Percentiles rank a stretch among this genome's conserved stretches.
Evolutionary conservation across 1,284 basidiomycete species (phyloP).

Genomic region (Cryptococcus hybrid): DNA sequence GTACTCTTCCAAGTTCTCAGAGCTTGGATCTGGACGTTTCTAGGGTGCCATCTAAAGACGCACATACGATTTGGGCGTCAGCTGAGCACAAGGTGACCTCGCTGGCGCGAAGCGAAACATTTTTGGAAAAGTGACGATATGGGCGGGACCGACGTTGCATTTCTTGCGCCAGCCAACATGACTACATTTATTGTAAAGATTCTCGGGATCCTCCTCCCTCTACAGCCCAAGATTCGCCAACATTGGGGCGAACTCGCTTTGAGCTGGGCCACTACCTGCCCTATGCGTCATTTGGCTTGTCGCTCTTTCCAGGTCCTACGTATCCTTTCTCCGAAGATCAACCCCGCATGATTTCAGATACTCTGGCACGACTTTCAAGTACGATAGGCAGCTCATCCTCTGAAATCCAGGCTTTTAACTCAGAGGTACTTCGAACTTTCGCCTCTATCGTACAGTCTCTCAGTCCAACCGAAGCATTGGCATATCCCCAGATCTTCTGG

Average conservation of each 20-base stretch:
- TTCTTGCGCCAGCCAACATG: slow-evolving; percentile 62
- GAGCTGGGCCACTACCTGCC: slow-evolving; percentile 81
- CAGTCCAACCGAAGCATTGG: slow-evolving; percentile 60
- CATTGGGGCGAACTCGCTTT: slow-evolving; percentile 80
- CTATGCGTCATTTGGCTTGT: slow-evolving; percentile 81
- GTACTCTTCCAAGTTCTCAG: slow-evolving; percentile 79
- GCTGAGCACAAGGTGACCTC: slow-evolving; percentile 60
- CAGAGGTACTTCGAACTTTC: slow-evolving; percentile 78
- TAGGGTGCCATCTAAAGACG: slow-evolving; percentile 22
- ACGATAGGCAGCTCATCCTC: slow-evolving; percentile 70
- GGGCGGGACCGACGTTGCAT: slow-evolving; percentile 34
- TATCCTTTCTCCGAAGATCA: slow-evolving; percentile 71
- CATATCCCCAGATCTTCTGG: slow-evolving; percentile 84
- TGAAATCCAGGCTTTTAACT: slow-evolving; percentile 77
- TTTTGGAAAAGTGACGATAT: slow-evolving; percentile 72
- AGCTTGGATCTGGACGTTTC: slow-evolving; percentile 61
- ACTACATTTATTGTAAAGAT: slow-evolving; percentile 64
- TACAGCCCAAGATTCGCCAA: slow-evolving; percentile 66
- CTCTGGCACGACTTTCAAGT: slow-evolving; percentile 79
- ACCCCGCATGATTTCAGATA: slow-evolving; percentile 69
- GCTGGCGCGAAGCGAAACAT: slow-evolving; percentile 50
- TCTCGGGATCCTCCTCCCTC: slow-evolving; percentile 66
- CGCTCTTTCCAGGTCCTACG: slow-evolving; percentile 89
- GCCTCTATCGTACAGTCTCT: slow-evolving; percentile 63
- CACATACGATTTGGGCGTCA: slow-evolving; percentile 24